These are phyloP conservation scores for Penicillium argentinense DNA, from an alignment of 495 filamentous ascomycete species.

Conservation along the genomic window DNA sequence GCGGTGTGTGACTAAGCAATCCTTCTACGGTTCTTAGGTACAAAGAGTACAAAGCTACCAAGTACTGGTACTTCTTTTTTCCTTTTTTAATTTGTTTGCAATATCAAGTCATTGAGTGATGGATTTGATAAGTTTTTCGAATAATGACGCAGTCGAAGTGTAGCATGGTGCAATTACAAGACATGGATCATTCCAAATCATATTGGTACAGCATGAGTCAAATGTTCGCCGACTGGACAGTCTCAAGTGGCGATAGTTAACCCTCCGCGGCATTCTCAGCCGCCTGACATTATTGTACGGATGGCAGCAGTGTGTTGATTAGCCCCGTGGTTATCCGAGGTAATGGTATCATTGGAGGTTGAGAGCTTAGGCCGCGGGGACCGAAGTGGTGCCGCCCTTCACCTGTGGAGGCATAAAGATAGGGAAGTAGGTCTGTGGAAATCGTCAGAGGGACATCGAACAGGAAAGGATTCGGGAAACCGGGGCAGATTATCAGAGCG, in stretches of 20 bases:
- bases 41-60: no score
- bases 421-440: slow-evolving; percentile 70
- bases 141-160: no score
- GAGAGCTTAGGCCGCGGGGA: slow-evolving; percentile 38
- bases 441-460: slow-evolving; percentile 18
- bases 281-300: neutral
- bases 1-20: slow-evolving; percentile 39
- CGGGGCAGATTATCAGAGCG: neutral
- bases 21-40: neutral
- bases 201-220: slow-evolving; percentile 18
- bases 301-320: neutral
- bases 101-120: neutral
- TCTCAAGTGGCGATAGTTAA: neutral
- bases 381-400: slow-evolving; percentile 37
- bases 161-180: slow-evolving; percentile 7
- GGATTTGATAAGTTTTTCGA: no score
- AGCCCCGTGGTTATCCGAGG: slow-evolving; percentile 7
- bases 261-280: neutral
- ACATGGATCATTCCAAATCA: slow-evolving; percentile 1
- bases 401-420: slow-evolving; percentile 71
- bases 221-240: neutral
- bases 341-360: slow-evolving; percentile 9
- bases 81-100: neutral
- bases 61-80: neutral
- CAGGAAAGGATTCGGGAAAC: neutral